These are phyloP conservation scores for Gaultheria prostrata DNA, from an alignment of 148 eudicot genomes.

Conservation along the genomic window DNA sequence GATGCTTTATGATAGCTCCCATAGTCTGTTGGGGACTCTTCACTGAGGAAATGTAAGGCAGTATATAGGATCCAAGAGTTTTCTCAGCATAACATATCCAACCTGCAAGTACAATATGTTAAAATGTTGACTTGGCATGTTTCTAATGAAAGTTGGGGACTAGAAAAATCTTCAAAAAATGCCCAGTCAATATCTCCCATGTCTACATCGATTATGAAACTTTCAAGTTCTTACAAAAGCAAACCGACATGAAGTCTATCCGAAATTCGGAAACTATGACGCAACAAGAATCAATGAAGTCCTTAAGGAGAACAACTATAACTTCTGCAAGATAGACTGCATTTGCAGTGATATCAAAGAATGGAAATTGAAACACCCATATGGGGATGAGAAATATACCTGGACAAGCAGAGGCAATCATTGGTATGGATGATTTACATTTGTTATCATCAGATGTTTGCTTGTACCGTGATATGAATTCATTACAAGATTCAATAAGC, in stretches of 20 bases:
- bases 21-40: conserved; percentile 98
- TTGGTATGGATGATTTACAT: conserved; percentile 54
- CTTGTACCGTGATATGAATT: conserved; percentile 73
- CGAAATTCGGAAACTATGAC: not conserved
- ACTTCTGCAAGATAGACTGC: not conserved
- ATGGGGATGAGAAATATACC: conserved; percentile 39
- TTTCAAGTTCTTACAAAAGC: not conserved
- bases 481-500: conserved; percentile 89
- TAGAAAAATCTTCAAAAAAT: not conserved
- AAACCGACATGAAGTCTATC: not conserved
- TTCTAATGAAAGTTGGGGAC: not conserved
- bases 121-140: not conserved
- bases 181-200: not conserved
- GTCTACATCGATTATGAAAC: not conserved
- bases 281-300: not conserved
- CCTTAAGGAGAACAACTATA: not conserved
- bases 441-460: conserved; percentile 37
- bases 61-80: conserved; percentile 88
- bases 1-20: conserved; percentile 78
- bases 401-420: conserved; percentile 95
- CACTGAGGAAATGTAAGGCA: conserved; percentile 92
- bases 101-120: conserved; percentile 45
- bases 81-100: conserved; percentile 99
- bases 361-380: not conserved
- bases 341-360: not conserved